Evolutionary conservation across 176 grass and related monocot genomes (phyloP).

Genomic region (Panicum miliaceum): DNA sequence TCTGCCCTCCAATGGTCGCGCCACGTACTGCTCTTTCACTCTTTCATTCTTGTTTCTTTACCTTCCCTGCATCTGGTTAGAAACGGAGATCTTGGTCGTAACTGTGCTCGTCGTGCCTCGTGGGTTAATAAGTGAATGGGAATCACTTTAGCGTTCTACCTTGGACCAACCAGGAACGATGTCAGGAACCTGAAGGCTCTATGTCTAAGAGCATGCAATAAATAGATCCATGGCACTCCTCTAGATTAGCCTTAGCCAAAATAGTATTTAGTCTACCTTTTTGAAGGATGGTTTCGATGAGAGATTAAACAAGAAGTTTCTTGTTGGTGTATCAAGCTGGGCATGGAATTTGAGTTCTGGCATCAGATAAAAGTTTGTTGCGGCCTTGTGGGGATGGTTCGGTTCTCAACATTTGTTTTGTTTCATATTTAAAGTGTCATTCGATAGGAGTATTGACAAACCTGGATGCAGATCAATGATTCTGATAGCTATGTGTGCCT

Average conservation of each 20-base stretch:
- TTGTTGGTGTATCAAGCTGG: conserved; percentile 1
- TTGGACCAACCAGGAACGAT: not conserved
- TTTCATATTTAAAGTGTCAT: not conserved
- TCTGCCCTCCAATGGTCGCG: conserved; percentile 12
- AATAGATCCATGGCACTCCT: conserved; percentile 27
- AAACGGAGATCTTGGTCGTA: not conserved
- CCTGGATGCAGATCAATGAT: not conserved
- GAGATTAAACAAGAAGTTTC: not conserved
- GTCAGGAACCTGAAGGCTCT: not conserved
- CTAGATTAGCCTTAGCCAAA: not conserved
- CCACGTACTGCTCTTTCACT: not conserved
- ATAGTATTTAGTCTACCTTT: conserved; percentile 19
- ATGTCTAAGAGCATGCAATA: not conserved
- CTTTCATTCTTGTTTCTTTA: not conserved
- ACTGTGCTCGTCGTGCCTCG: not conserved
- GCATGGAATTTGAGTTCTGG: not conserved
- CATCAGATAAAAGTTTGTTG: not conserved
- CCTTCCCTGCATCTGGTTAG: not conserved
- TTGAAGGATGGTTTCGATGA: not conserved
- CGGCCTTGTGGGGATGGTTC: not conserved
- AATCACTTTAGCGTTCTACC: not conserved
- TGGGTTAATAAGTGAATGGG: not conserved
- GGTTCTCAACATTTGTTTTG: not conserved
- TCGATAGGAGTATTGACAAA: not conserved
- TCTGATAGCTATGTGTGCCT: not conserved